A percentile compares a stretch with the other conserved stretches of the same genome.
phyloP scores from a whole-genome alignment of 2,329 filamentous ascomycete genomes.

The Penicillium sp. region DNA sequence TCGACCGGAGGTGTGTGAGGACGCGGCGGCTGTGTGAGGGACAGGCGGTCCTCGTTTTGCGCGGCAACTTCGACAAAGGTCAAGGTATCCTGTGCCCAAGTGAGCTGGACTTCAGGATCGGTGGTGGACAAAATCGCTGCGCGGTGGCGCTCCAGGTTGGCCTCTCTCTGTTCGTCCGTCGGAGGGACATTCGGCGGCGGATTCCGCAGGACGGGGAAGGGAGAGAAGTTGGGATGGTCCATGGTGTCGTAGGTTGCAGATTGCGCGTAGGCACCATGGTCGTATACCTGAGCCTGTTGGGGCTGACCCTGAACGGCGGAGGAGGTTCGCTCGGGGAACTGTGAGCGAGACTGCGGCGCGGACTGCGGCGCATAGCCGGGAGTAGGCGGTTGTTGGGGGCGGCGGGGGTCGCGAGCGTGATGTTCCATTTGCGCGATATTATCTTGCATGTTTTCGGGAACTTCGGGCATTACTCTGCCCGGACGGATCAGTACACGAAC shows the following conservation, averaged over 20 bases:
- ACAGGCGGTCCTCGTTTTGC: constrained; percentile 73
- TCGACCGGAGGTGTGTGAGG: constrained; percentile 83
- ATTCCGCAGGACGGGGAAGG: constrained; percentile 82
- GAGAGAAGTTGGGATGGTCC: constrained; percentile 79
- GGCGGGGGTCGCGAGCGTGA: constrained; percentile 63
- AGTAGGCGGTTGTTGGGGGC: constrained; percentile 35
- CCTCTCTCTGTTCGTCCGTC: constrained; percentile 91
- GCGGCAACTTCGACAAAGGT: constrained; percentile 84
- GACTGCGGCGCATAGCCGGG: not conserved
- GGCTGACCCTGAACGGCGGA: constrained; percentile 39
- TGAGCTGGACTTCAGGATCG: constrained; percentile 93
- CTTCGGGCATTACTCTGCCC: constrained; percentile 85
- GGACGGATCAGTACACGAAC: constrained; percentile 28
- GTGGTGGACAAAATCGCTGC: constrained; percentile 86
- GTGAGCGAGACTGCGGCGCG: constrained; percentile 35
- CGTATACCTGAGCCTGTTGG: constrained; percentile 31
- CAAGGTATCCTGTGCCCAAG: constrained; percentile 92
- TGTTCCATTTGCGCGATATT: constrained; percentile 90
- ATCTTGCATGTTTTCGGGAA: constrained; percentile 95
- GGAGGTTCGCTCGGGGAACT: constrained; percentile 43
- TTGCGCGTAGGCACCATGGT: constrained; percentile 54
- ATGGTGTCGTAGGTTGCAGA: constrained; percentile 52
- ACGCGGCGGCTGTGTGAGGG: constrained; percentile 62
- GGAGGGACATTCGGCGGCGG: constrained; percentile 86
- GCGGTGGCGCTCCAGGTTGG: constrained; percentile 82